Evolutionary conservation across 2,329 filamentous ascomycete species (phyloP).

Genomic region (Teratosphaeria nubilosa): DNA sequence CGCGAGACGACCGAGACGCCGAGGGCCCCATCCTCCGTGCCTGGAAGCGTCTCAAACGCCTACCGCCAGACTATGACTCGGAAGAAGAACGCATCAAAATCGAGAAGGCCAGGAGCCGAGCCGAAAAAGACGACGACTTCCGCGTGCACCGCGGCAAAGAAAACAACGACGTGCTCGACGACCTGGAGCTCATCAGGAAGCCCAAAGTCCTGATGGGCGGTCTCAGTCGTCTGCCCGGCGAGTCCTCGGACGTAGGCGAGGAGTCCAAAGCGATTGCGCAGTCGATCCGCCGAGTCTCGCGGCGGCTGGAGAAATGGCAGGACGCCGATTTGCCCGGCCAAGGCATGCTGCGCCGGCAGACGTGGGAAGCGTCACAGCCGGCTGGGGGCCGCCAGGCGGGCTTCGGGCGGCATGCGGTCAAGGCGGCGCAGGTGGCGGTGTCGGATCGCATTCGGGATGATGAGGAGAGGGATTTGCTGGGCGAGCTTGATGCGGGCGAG

Average conservation of each 20-base stretch:
- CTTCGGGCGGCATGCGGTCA: neutral
- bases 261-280: conserved; percentile 58
- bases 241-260: conserved; percentile 67
- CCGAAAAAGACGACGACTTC: conserved; percentile 29
- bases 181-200: conserved; percentile 14
- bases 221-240: conserved; percentile 48
- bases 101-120: conserved; percentile 15
- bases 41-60: conserved; percentile 49
- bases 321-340: conserved; percentile 24
- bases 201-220: conserved; percentile 33
- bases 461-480: conserved; percentile 28
- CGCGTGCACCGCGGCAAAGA: conserved; percentile 21
- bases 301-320: conserved; percentile 63
- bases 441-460: conserved; percentile 25
- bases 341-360: conserved; percentile 16
- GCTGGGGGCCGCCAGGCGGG: neutral
- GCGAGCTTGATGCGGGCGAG: conserved; percentile 28
- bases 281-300: conserved; percentile 51
- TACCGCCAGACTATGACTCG: conserved; percentile 38
- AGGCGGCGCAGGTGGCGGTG: neutral
- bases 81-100: conserved; percentile 29
- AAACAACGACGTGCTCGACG: conserved; percentile 13
- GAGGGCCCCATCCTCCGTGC: conserved; percentile 60
- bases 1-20: conserved; percentile 50
- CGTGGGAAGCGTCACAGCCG: conserved; percentile 9